Conservation (phyloP, 2,329 filamentous ascomycete genomes). For the Aspergillus fijiensis region DNA sequence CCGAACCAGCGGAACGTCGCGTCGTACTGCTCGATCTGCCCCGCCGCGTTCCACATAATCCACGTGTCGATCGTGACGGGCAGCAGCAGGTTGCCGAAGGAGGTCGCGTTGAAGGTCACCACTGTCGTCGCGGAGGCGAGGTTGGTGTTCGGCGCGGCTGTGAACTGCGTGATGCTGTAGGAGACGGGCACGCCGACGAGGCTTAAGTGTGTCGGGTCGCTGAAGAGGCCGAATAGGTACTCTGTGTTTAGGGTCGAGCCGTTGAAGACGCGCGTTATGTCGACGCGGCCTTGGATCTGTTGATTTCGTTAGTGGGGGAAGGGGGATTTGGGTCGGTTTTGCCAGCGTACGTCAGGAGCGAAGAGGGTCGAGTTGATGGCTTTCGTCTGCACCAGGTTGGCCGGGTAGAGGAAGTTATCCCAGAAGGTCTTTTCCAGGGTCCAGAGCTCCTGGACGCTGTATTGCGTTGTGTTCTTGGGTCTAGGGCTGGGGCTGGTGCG, state of each 20-base stretch:
- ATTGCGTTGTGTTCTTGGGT: not conserved
- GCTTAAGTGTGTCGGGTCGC: conserved; percentile 19
- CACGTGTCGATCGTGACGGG: conserved; percentile 30
- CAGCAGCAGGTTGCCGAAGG: conserved; percentile 19
- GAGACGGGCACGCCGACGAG: conserved; percentile 23
- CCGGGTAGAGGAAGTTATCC: conserved; percentile 5
- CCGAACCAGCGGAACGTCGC: conserved; percentile 29
- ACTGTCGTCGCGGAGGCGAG: conserved; percentile 24
- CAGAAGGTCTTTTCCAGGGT: not conserved
- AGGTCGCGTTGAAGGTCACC: conserved; percentile 27
- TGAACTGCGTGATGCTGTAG: conserved; percentile 29
- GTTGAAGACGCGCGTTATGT: conserved; percentile 15
- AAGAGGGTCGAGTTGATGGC: conserved; percentile 11
- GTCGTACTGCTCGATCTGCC: conserved; percentile 28
- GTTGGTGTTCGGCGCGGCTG: conserved; percentile 22
- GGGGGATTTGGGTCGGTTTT: too few relatives aligned
- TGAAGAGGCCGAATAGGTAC: conserved; percentile 24
- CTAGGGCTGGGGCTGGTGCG: too few relatives aligned
- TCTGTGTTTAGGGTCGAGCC: conserved; percentile 16
- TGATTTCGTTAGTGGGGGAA: not conserved
- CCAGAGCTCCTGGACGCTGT: not conserved
- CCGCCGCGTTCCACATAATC: conserved; percentile 23
- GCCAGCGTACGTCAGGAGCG: not conserved
- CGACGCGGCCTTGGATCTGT: conserved; percentile 33
- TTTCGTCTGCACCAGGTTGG: conserved; percentile 21